Percentiles rank a stretch among this genome's conserved stretches.
These are phyloP conservation scores for Zygoascus flipseniorum DNA, from an alignment of 805 yeast species.

Conservation along the genomic window DNA sequence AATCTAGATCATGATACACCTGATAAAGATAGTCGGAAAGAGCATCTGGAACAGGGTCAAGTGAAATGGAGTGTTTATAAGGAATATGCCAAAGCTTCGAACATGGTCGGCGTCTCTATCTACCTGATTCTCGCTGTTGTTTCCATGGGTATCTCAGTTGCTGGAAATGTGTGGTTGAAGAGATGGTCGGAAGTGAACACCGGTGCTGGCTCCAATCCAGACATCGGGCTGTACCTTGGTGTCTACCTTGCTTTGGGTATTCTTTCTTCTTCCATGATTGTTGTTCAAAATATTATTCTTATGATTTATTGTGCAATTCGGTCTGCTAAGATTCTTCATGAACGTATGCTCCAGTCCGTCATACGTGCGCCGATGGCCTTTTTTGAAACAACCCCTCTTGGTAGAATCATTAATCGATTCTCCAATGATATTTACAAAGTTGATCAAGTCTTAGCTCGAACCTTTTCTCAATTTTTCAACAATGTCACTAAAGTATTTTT, in stretches of 20 bases:
- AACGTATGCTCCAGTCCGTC: constrained; percentile 63
- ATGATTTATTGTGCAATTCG: constrained; percentile 78
- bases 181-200: constrained; percentile 95
- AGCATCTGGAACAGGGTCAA: constrained; percentile 85
- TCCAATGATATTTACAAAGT: constrained; percentile 85
- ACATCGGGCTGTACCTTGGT: constrained; percentile 61
- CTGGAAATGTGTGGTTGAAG: constrained; percentile 85
- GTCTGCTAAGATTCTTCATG: constrained; percentile 67
- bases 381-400: constrained; percentile 93
- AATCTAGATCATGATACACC: constrained; percentile 20
- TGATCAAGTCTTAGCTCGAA: constrained; percentile 58
- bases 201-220: constrained; percentile 57
- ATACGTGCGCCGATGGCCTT: constrained; percentile 91
- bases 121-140: constrained; percentile 49
- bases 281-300: constrained; percentile 58
- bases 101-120: constrained; percentile 51
- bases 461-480: constrained; percentile 33
- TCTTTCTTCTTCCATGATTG: constrained; percentile 48
- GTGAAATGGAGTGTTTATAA: constrained; percentile 81
- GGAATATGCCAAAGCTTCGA: constrained; percentile 84
- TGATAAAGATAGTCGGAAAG: constrained; percentile 35
- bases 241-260: constrained; percentile 72
- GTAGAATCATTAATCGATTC: constrained; percentile 83
- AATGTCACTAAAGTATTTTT: constrained; percentile 37
- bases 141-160: constrained; percentile 54